Evolutionary conservation across 495 filamentous ascomycete species (phyloP), one percentile per base, ranked within the genome.

Genomic region (Platismatia glauca): DNA sequence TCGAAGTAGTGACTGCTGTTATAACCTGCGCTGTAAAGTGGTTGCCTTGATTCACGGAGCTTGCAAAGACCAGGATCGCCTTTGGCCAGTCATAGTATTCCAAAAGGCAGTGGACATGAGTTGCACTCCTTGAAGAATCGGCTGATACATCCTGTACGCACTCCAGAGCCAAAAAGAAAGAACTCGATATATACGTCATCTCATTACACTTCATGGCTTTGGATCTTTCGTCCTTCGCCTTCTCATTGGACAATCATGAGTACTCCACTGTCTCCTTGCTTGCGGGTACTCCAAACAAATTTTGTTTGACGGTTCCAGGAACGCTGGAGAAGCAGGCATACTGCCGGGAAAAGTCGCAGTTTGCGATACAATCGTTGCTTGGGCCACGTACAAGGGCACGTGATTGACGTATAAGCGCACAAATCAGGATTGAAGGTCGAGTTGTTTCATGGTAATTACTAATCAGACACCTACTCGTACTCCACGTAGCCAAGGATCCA

Each of bases 1-100:
- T 35, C 15, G 59, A 43, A 35, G 34, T 64, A n/a, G 20, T 50
- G 60, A 33, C 9, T 31, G 39, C 24, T n/a, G 33, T 62, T 24
- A 15, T 33, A n/a, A 34, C 1, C 20, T 31, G 16, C 24, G 53
- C 35, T 13, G 24, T n/a, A 35, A 56, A 9, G 31, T 35, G 22
- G 44, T 15, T 48, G 44, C 44, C 22, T 22, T 48, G 11, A 27
- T 48, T 48, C 22, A n/a, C 20, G 41, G n/a, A 44, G 7, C 6
- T n/a, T 44, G 2, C 41, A 44, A 44, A n/a, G 7, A n/a, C 41
- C 18, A 22, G 41, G 2, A 20, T 22, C 20, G 7, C 41, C 20
- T 22, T n/a, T 20, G n/a, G 22, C n/a, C 6, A 44, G 41, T 44
- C 20, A 24, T 8, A 48, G 44, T 13, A 24, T 27, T 46, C 44